Evolutionary conservation across 106 monocot genomes (phyloP).

Genomic region (Dioscorea dumetorum): DNA sequence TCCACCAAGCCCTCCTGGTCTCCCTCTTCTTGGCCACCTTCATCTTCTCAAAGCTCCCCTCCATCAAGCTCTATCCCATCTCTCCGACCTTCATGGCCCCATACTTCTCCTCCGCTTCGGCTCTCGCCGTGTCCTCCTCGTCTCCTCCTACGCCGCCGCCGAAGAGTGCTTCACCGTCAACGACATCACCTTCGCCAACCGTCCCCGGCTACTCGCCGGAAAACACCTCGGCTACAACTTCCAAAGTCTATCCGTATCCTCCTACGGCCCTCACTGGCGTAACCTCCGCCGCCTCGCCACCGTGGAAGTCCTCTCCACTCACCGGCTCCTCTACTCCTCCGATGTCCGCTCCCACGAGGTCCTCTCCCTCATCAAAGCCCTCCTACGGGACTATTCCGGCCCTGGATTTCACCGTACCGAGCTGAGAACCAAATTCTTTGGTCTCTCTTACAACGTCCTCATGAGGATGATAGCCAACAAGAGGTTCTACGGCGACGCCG

Average conservation of each 20-base stretch:
- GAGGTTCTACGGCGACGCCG: conserved; percentile 8
- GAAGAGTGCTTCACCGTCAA: conserved; percentile 14
- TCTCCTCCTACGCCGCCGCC: conserved; percentile 3
- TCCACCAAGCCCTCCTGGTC: background rate
- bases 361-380: background rate
- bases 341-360: background rate
- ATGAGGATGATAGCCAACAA: conserved; percentile 4
- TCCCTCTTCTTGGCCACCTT: conserved; percentile 15
- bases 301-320: background rate
- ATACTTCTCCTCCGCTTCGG: conserved; percentile 12
- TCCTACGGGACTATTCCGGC: background rate
- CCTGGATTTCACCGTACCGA: background rate
- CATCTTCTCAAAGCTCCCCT: conserved; percentile 8
- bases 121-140: conserved; percentile 9
- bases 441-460: background rate
- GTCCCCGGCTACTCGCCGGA: conserved; percentile 1
- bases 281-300: conserved; percentile 12
- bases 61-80: conserved; percentile 3
- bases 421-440: background rate
- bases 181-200: conserved; percentile 15
- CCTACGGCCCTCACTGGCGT: conserved; percentile 15
- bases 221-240: conserved; percentile 3
- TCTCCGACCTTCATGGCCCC: conserved; percentile 4
- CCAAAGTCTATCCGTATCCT: background rate
- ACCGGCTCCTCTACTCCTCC: background rate